A percentile compares a stretch with the other conserved stretches of the same genome.
phyloP scores from a whole-genome alignment of 306 rosid genomes.

The Herpetospermum pedunculosum region DNA sequence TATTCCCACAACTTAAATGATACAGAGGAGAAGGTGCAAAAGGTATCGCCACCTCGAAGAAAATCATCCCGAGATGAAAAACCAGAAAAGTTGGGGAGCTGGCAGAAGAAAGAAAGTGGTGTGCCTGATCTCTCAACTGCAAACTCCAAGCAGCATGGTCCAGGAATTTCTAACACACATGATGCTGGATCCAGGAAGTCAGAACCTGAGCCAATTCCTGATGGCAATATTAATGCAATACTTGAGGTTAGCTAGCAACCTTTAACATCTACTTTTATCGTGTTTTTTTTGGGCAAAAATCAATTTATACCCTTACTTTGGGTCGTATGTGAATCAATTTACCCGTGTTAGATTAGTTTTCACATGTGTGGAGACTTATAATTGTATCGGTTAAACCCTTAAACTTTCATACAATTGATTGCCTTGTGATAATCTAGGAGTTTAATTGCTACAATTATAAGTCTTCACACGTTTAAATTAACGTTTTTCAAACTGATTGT shows the following conservation, averaged over 20 bases:
- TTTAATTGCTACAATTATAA: too few relatives aligned
- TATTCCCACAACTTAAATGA: constrained; percentile 45
- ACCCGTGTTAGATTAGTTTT: too few relatives aligned
- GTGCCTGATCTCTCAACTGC: constrained; percentile 45
- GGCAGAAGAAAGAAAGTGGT: constrained; percentile 42
- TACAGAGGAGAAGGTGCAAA: constrained; percentile 55
- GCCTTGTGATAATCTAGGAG: too few relatives aligned
- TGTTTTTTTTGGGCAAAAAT: too few relatives aligned
- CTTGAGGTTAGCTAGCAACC: constrained; percentile 70
- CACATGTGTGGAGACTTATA: too few relatives aligned
- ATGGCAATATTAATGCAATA: constrained; percentile 65
- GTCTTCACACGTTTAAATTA: too few relatives aligned
- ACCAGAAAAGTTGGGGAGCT: constrained; percentile 50
- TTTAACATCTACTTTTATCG: neutral
- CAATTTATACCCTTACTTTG: too few relatives aligned
- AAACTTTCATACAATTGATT: too few relatives aligned
- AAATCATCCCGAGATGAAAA: constrained; percentile 67
- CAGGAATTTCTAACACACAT: constrained; percentile 31
- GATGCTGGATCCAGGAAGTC: constrained; percentile 35
- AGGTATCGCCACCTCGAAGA: constrained; percentile 81
- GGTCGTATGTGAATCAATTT: too few relatives aligned
- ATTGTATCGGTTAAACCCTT: too few relatives aligned
- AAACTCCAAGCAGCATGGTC: constrained; percentile 43
- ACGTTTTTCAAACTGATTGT: too few relatives aligned
- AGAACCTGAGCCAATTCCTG: constrained; percentile 46